phyloP scores from a whole-genome alignment of 2,329 filamentous ascomycete genomes.

The Penicillium fuscoglaucum region DNA sequence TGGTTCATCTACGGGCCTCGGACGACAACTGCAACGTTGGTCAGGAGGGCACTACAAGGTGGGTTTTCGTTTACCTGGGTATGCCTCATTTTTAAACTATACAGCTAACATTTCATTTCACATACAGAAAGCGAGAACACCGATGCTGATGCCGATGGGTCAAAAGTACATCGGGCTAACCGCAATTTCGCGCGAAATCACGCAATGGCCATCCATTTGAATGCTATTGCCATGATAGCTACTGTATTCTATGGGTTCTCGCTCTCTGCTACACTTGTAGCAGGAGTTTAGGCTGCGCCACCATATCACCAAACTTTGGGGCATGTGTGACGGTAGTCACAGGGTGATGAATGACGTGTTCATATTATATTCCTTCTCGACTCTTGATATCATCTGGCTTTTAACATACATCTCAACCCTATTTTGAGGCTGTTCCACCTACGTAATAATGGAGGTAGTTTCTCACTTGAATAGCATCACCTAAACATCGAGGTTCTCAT shows the following conservation, averaged over 20 bases:
- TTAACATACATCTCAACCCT: background rate
- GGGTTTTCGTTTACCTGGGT: background rate
- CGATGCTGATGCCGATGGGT: background rate
- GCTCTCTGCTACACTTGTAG: conserved; percentile 19
- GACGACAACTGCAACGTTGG: conserved; percentile 36
- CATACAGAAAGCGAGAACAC: conserved; percentile 10
- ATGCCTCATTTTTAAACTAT: background rate
- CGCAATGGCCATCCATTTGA: conserved; percentile 48
- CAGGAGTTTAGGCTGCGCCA: background rate
- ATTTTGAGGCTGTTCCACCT: background rate
- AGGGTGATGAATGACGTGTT: too few relatives aligned
- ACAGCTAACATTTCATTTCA: background rate
- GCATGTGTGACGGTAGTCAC: background rate
- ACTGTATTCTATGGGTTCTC: conserved; percentile 33
- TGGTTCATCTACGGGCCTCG: conserved; percentile 39
- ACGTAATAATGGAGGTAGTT: background rate
- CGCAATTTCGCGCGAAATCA: conserved; percentile 39
- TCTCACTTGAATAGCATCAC: background rate
- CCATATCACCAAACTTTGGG: background rate
- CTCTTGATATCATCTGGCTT: background rate
- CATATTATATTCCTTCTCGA: background rate
- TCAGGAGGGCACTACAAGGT: conserved; percentile 31
- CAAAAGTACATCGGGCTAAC: conserved; percentile 26
- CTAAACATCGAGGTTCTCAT: background rate
- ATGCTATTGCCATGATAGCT: conserved; percentile 40